Conservation (phyloP, 1,139 yeast genomes). For the Lizanozyma gosingica region DNA sequence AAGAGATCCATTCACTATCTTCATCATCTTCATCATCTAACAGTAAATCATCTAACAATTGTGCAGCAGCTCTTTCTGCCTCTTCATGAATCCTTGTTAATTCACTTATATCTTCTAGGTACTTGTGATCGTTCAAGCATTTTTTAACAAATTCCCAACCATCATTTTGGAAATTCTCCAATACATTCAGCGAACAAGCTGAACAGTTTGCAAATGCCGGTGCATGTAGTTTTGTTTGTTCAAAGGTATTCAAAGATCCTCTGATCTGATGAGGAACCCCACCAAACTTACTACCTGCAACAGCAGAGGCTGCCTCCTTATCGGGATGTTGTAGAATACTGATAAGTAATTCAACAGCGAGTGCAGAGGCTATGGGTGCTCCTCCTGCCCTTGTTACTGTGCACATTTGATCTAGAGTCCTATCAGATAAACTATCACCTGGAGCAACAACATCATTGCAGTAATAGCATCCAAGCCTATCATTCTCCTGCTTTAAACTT, state of each 20-base stretch:
- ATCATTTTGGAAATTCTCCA: conserved; percentile 35
- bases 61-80: conserved; percentile 54
- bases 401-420: conserved; percentile 95
- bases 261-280: conserved; percentile 81
- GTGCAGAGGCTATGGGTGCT: conserved; percentile 77
- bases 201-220: conserved; percentile 74
- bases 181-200: conserved; percentile 64
- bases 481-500: conserved; percentile 13
- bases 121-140: conserved; percentile 58
- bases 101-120: conserved; percentile 73
- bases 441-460: conserved; percentile 97
- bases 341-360: conserved; percentile 77
- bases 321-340: conserved; percentile 63
- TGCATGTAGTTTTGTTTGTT: conserved; percentile 54
- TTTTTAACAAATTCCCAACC: conserved; percentile 78
- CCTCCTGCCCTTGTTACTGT: conserved; percentile 97
- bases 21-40: conserved; percentile 34
- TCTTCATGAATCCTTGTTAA: conserved; percentile 59
- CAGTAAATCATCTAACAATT: conserved; percentile 27
- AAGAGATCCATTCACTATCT: conserved; percentile 11
- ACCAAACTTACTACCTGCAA: conserved; percentile 40
- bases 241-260: conserved; percentile 67
- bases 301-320: conserved; percentile 37
- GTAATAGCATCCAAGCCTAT: conserved; percentile 79
- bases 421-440: conserved; percentile 68